Percentiles rank a stretch among this genome's conserved stretches.
Conservation (phyloP, 441 rosid species). For the Aleurites moluccanus region DNA sequence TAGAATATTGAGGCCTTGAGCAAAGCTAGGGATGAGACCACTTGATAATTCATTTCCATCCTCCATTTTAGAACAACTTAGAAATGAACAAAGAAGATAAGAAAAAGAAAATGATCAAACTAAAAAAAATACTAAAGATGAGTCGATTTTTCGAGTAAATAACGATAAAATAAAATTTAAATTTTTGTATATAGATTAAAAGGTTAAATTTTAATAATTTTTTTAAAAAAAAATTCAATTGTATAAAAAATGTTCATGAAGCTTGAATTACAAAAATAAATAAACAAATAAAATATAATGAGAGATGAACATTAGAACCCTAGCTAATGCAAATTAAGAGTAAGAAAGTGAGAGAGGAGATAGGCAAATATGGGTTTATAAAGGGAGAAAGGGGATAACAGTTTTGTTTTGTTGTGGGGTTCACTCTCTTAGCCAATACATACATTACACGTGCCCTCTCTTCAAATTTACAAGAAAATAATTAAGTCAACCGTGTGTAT, state of each 20-base stretch:
- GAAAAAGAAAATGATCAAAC: background rate
- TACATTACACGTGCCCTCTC: background rate
- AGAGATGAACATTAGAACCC: too few species aligned
- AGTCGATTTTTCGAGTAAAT: too few species aligned
- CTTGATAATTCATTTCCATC: background rate
- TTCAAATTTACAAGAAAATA: background rate
- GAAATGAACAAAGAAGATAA: background rate
- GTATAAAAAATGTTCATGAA: too few species aligned
- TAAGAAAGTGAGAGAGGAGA: too few species aligned
- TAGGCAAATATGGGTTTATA: too few species aligned
- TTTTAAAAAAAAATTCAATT: too few species aligned
- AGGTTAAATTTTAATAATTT: too few species aligned
- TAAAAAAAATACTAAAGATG: too few species aligned
- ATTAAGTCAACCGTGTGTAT: background rate
- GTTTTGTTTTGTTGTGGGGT: background rate
- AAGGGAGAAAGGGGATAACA: background rate
- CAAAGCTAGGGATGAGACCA: slow-evolving; percentile 28
- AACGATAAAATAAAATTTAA: too few species aligned
- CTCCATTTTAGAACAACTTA: slow-evolving; percentile 13
- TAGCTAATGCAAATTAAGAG: background rate
- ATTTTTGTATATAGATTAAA: too few species aligned
- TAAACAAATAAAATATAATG: too few species aligned
- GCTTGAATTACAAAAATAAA: too few species aligned
- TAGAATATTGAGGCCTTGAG: slow-evolving; percentile 32
- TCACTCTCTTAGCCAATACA: background rate